phyloP scores from a whole-genome alignment of 768 basidiomycete genomes.

The Lactarius indigo region DNA sequence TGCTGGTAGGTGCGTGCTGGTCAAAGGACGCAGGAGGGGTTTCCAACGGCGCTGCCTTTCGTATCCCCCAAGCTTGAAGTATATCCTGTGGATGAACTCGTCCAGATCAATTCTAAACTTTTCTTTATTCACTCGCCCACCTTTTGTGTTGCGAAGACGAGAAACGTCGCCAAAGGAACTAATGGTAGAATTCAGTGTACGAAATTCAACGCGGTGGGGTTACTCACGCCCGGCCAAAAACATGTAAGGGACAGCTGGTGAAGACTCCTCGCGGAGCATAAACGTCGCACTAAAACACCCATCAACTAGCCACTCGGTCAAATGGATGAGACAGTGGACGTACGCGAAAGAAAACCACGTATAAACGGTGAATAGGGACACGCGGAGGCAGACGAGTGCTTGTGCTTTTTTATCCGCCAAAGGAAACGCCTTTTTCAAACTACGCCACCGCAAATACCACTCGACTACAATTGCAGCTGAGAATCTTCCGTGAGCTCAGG shows the following conservation, averaged over 20 bases:
- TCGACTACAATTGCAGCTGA: conserved; percentile 43
- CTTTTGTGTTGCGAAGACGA: conserved; percentile 50
- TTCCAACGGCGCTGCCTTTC: neutral
- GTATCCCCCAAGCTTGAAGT: conserved; percentile 30
- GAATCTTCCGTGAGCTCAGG: conserved; percentile 7
- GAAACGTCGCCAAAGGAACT: conserved; percentile 50
- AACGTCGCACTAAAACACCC: neutral
- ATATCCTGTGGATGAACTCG: conserved; percentile 35
- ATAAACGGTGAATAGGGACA: conserved; percentile 26
- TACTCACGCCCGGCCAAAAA: conserved; percentile 48
- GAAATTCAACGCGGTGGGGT: neutral
- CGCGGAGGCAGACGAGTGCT: conserved; percentile 37
- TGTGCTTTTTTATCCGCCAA: conserved; percentile 38
- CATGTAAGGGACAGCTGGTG: conserved; percentile 40
- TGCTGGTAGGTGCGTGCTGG: neutral
- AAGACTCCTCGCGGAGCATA: neutral
- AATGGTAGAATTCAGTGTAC: conserved; percentile 7
- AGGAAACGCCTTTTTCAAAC: conserved; percentile 40
- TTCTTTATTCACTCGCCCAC: conserved; percentile 31
- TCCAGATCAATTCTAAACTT: neutral
- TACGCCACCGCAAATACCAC: conserved; percentile 40
- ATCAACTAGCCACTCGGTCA: neutral
- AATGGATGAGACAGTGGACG: neutral
- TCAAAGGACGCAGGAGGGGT: neutral
- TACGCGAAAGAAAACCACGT: conserved; percentile 17